A percentile compares a stretch with the other conserved stretches of the same genome.
phyloP scores from a whole-genome alignment of 192 early-diverging fungal genomes.

The Coemansia sp. region DNA sequence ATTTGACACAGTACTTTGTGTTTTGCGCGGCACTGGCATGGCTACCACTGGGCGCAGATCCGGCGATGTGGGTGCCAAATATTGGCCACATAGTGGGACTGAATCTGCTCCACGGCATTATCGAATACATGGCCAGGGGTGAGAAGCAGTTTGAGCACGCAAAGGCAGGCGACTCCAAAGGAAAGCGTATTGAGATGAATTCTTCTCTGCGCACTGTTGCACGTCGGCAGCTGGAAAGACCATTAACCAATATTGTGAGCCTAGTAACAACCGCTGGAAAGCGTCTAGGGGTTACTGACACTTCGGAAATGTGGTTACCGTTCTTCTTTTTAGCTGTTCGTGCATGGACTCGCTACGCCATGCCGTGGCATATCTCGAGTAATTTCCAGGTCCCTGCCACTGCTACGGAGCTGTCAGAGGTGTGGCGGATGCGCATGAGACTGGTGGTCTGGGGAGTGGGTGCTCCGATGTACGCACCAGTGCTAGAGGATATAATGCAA shows the following conservation, averaged over 20 bases:
- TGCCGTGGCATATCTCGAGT: slow-evolving; percentile 38
- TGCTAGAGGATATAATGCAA: slow-evolving; percentile 23
- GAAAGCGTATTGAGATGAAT: slow-evolving; percentile 28
- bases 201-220: slow-evolving; percentile 30
- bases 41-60: slow-evolving; percentile 18
- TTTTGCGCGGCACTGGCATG: slow-evolving; percentile 28
- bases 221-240: slow-evolving; percentile 13
- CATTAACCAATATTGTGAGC: slow-evolving; percentile 22
- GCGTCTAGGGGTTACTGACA: slow-evolving; percentile 15
- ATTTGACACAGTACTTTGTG: slow-evolving; percentile 27
- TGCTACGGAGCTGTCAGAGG: not conserved
- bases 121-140: slow-evolving; percentile 37
- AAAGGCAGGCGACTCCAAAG: not conserved
- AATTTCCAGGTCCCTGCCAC: not conserved
- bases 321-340: slow-evolving; percentile 25
- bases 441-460: slow-evolving; percentile 30
- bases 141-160: slow-evolving; percentile 44
- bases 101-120: slow-evolving; percentile 26
- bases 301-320: slow-evolving; percentile 34
- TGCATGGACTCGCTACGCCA: slow-evolving; percentile 37
- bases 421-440: slow-evolving; percentile 40
- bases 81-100: slow-evolving; percentile 26
- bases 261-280: slow-evolving; percentile 23
- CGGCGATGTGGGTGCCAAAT: not conserved
- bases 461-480: slow-evolving; percentile 32